Evolutionary conservation across 164 flowering plant species (phyloP).

Genomic region (Nymphaea colorata): DNA sequence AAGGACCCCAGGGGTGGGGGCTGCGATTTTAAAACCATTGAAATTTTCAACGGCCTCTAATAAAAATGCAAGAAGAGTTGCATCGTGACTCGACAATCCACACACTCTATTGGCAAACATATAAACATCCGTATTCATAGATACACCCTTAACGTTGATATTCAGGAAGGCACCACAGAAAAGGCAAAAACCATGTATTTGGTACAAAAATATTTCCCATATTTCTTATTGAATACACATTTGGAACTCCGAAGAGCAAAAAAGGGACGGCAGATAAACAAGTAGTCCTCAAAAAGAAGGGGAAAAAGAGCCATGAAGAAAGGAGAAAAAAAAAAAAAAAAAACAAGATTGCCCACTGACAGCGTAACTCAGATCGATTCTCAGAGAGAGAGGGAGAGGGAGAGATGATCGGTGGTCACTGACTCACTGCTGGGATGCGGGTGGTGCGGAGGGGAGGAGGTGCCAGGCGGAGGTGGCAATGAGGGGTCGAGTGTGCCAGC

Average conservation of each 20-base stretch:
- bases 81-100: no score
- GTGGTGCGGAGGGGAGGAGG: neutral
- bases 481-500: constrained; percentile 78
- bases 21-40: no score
- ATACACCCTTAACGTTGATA: no score
- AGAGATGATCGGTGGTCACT: neutral
- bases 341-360: neutral
- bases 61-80: no score
- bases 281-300: neutral
- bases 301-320: neutral
- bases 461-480: constrained; percentile 78
- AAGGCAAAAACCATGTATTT: no score
- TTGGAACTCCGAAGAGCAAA: neutral
- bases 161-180: no score
- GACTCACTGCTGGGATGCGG: neutral
- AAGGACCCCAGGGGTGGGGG: no score
- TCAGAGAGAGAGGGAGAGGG: neutral
- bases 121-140: no score
- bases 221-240: neutral
- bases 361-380: neutral
- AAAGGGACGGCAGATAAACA: neutral
- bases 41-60: no score
- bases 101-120: no score
- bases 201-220: neutral
- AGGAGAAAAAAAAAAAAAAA: neutral